Conservation (phyloP, 331 rosid species). For the Saraca asoca region DNA sequence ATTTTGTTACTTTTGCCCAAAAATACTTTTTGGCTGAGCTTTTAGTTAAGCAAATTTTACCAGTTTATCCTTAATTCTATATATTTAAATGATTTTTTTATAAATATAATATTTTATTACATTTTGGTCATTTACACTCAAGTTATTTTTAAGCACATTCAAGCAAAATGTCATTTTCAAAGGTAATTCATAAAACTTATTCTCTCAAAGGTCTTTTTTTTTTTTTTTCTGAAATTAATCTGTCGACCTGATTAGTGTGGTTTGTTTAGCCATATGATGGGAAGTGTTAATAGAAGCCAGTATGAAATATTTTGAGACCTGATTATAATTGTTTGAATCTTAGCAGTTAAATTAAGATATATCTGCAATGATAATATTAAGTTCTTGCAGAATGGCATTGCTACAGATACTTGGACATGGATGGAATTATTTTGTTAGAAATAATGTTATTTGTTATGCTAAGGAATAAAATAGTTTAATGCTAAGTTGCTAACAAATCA, state of each 20-base stretch:
- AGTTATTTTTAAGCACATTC: too few species aligned
- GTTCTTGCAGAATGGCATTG: not conserved
- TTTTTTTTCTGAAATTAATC: too few species aligned
- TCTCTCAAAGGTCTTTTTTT: too few species aligned
- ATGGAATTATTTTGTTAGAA: slow-evolving; percentile 27
- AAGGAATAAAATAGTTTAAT: slow-evolving; percentile 12
- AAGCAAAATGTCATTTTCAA: too few species aligned
- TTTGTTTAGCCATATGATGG: not conserved
- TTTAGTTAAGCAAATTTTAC: too few species aligned
- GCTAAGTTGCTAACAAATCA: slow-evolving; percentile 7
- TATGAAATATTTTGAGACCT: not conserved
- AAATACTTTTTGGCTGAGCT: too few species aligned
- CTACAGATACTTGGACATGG: slow-evolving; percentile 4
- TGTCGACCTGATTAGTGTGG: not conserved
- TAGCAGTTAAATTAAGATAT: not conserved
- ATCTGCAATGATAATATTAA: not conserved
- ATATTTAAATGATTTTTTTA: too few species aligned
- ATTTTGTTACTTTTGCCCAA: too few species aligned
- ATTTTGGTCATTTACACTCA: too few species aligned
- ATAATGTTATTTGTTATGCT: slow-evolving; percentile 14
- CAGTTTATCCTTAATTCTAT: too few species aligned
- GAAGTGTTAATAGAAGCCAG: not conserved
- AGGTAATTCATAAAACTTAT: too few species aligned
- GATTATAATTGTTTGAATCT: not conserved
- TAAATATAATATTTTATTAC: too few species aligned